Evolutionary conservation across 1,284 basidiomycete species (phyloP).

Genomic region (Xerocomus minutiporus): DNA sequence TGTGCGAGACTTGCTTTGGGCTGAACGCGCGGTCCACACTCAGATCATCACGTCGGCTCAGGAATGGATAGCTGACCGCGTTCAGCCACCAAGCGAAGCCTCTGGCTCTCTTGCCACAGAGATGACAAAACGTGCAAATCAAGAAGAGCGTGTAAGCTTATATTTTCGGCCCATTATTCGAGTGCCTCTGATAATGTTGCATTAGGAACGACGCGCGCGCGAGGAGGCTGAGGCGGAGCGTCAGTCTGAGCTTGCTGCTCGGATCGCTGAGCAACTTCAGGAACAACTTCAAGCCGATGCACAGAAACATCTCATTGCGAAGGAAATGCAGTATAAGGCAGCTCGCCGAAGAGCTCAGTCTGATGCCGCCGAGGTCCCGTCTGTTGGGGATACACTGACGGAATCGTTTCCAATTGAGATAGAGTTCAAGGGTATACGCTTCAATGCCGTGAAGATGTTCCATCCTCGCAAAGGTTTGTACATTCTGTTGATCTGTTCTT

Average conservation of each 20-base stretch:
- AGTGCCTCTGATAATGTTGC: constrained; percentile 4
- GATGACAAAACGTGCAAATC: constrained; percentile 65
- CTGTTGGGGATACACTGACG: constrained; percentile 48
- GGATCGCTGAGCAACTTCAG: constrained; percentile 52
- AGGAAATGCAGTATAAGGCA: constrained; percentile 51
- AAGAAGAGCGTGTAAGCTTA: constrained; percentile 54
- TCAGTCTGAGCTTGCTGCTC: constrained; percentile 45
- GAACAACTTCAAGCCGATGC: constrained; percentile 60
- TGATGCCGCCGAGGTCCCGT: constrained; percentile 60
- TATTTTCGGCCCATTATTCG: neutral
- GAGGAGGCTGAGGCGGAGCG: constrained; percentile 49
- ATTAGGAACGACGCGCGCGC: constrained; percentile 34
- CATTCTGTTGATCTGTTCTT: neutral
- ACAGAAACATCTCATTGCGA: constrained; percentile 48
- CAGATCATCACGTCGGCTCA: constrained; percentile 64
- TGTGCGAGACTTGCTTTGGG: constrained; percentile 1
- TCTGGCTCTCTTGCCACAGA: constrained; percentile 66
- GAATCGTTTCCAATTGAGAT: constrained; percentile 59
- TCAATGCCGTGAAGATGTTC: constrained; percentile 63
- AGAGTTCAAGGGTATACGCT: constrained; percentile 52
- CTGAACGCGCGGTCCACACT: constrained; percentile 1
- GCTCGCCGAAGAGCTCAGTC: constrained; percentile 57
- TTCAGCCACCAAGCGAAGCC: constrained; percentile 54
- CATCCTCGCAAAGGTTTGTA: constrained; percentile 59
- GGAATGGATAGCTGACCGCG: constrained; percentile 61